Percentiles rank a stretch among this genome's conserved stretches.
Conservation (phyloP, 2,329 filamentous ascomycete species). For the Coniochaeta sp. region DNA sequence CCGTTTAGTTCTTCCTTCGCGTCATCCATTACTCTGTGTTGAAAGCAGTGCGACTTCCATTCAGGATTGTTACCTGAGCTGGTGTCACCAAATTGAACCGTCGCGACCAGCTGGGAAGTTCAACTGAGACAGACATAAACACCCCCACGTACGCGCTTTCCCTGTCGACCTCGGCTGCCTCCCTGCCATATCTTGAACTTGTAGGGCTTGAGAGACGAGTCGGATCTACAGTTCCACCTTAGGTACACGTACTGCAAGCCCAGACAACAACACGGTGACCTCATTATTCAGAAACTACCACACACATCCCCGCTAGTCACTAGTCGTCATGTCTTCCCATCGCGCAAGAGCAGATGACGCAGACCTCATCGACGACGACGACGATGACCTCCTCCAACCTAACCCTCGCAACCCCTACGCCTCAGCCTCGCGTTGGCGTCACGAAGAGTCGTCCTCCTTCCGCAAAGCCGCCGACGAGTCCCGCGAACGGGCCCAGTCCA, state of each 20-base stretch:
- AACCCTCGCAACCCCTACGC: constrained; percentile 43
- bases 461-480: constrained; percentile 30
- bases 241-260: background rate
- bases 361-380: constrained; percentile 7
- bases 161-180: background rate
- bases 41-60: background rate
- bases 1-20: background rate
- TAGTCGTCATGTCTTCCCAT: constrained; percentile 12
- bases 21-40: background rate
- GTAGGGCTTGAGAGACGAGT: background rate
- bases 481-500: constrained; percentile 1
- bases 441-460: constrained; percentile 54
- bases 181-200: background rate
- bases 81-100: background rate
- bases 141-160: background rate
- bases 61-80: background rate
- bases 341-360: constrained; percentile 3
- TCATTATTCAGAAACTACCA: background rate
- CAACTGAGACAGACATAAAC: background rate
- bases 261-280: background rate
- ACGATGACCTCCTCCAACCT: constrained; percentile 13
- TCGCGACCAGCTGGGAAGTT: background rate
- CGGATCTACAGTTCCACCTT: background rate
- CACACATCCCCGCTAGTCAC: background rate
- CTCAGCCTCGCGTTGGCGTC: constrained; percentile 52